These are phyloP conservation scores for Syncephalastrum sp. DNA, from an alignment of 371 early-diverging fungal species.

Conservation along the genomic window DNA sequence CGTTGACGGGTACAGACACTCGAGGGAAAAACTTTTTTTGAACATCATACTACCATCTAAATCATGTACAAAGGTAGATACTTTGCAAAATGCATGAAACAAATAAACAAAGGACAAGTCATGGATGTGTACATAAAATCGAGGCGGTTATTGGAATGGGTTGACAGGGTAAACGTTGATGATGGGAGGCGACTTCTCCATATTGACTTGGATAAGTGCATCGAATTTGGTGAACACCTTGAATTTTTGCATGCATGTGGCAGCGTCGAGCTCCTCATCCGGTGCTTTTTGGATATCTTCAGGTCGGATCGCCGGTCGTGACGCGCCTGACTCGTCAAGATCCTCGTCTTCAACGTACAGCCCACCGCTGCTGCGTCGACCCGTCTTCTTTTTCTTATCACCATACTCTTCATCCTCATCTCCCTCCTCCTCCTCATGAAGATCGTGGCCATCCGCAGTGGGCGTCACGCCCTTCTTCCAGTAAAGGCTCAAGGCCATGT, in stretches of 20 bases:
- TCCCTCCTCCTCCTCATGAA: slow-evolving; percentile 15
- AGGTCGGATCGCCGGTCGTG: slow-evolving; percentile 4
- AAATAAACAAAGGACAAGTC: too few species aligned
- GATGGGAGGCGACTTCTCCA: slow-evolving; percentile 36
- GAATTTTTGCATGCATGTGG: slow-evolving; percentile 27
- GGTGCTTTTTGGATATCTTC: neutral
- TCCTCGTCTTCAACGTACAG: slow-evolving; percentile 4
- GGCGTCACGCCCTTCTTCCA: slow-evolving; percentile 47
- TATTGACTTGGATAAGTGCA: slow-evolving; percentile 33
- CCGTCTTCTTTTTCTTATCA: slow-evolving; percentile 12
- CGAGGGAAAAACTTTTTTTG: too few species aligned
- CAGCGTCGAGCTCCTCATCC: slow-evolving; percentile 14
- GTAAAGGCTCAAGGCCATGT: slow-evolving; percentile 31
- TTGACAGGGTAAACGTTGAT: slow-evolving; percentile 39
- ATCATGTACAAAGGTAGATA: too few species aligned
- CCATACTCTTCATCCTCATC: slow-evolving; percentile 22
- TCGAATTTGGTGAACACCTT: slow-evolving; percentile 26
- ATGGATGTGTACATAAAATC: too few species aligned
- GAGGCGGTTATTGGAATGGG: slow-evolving; percentile 13
- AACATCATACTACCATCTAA: too few species aligned
- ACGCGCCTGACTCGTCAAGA: neutral
- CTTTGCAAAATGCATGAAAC: too few species aligned
- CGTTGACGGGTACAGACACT: too few species aligned
- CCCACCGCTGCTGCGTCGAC: neutral
- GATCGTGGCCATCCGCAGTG: slow-evolving; percentile 1